Evolutionary conservation across 2,329 filamentous ascomycete species (phyloP).

Genomic region (Penicillium hesseltinei): DNA sequence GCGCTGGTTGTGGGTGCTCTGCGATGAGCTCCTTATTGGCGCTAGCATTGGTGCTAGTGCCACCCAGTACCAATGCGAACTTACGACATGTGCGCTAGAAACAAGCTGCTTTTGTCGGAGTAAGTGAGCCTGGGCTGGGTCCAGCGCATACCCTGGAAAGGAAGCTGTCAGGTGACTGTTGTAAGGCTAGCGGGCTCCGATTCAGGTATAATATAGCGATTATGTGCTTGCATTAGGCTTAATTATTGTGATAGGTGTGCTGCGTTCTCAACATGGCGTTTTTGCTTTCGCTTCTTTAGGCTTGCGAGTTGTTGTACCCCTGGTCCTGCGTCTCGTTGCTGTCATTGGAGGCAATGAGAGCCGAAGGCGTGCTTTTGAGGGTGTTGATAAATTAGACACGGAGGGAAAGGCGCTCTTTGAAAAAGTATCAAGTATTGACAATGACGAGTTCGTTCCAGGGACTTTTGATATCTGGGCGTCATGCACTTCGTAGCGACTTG

Average conservation of each 20-base stretch:
- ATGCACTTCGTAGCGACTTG: not conserved
- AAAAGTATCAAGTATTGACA: not conserved
- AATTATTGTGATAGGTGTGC: not conserved
- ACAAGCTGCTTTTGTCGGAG: not conserved
- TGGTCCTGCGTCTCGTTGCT: not conserved
- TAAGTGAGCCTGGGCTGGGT: not conserved
- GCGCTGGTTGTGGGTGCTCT: not conserved
- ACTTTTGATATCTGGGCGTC: not conserved
- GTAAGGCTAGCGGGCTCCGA: not conserved
- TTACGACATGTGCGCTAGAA: not conserved
- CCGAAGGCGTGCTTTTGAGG: not conserved
- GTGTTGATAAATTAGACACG: not conserved
- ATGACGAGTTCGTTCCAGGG: not conserved
- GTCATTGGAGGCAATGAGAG: not conserved
- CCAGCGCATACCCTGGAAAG: not conserved
- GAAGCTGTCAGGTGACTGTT: not conserved
- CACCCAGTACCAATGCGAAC: not conserved
- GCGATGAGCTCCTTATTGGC: not conserved
- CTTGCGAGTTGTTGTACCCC: not conserved
- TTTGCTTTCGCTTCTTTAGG: not conserved
- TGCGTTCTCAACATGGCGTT: not conserved
- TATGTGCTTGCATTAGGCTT: not conserved
- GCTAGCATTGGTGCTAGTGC: not conserved
- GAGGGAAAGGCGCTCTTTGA: not conserved
- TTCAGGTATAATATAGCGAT: not conserved